Evolutionary conservation across 768 basidiomycete species (phyloP).

Genomic region (Boletus sp.): DNA sequence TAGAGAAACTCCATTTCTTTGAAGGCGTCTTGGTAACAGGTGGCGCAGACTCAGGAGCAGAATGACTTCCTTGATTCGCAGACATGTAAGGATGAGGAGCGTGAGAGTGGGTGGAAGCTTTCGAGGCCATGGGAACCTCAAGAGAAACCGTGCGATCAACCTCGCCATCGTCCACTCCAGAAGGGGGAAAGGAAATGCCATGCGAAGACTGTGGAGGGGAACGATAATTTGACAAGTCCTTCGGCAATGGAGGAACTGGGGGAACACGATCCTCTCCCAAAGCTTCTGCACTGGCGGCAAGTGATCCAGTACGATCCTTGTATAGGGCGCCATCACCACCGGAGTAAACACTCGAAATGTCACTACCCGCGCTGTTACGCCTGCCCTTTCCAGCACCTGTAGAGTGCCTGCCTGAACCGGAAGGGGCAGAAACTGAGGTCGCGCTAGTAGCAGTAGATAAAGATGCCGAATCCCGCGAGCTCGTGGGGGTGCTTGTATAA

Average conservation of each 20-base stretch:
- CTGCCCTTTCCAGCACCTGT: slow-evolving; percentile 53
- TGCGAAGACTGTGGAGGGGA: slow-evolving; percentile 64
- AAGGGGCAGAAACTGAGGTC: slow-evolving; percentile 64
- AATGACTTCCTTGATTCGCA: slow-evolving; percentile 34
- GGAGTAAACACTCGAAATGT: slow-evolving; percentile 73
- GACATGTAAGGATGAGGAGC: slow-evolving; percentile 39
- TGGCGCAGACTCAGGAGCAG: slow-evolving; percentile 43
- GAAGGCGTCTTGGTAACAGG: slow-evolving; percentile 70
- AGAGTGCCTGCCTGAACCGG: slow-evolving; percentile 68
- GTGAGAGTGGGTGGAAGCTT: slow-evolving; percentile 25
- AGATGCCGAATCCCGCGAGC: slow-evolving; percentile 84
- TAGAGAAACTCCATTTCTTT: slow-evolving; percentile 98
- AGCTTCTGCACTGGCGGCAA: slow-evolving; percentile 56
- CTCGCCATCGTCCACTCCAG: slow-evolving; percentile 43
- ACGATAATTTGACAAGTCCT: slow-evolving; percentile 77
- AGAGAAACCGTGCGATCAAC: slow-evolving; percentile 47
- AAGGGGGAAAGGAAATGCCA: slow-evolving; percentile 47
- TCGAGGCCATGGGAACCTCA: slow-evolving; percentile 44
- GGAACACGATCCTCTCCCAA: slow-evolving; percentile 71
- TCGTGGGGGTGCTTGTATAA: slow-evolving; percentile 75
- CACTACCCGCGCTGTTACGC: slow-evolving; percentile 85
- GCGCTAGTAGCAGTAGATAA: slow-evolving; percentile 74
- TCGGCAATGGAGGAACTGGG: slow-evolving; percentile 89
- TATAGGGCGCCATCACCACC: slow-evolving; percentile 53
- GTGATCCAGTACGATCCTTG: slow-evolving; percentile 65